Conservation (phyloP, 257 asterid genomes). For the Solanum chmielewskii region DNA sequence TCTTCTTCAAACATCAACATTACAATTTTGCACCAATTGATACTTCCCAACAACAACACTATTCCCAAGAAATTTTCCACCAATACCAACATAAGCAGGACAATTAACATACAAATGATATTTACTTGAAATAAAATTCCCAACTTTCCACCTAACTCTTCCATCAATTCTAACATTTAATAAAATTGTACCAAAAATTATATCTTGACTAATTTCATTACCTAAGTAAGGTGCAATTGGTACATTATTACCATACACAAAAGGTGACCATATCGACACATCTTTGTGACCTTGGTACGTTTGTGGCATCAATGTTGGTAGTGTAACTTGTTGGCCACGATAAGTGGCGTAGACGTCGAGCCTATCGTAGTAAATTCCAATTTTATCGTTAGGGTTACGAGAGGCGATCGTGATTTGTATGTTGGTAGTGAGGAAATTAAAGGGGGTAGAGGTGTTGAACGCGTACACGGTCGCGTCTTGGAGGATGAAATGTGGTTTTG, state of each 20-base stretch:
- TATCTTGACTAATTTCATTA: conserved; percentile 24
- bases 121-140: conserved; percentile 42
- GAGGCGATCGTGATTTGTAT: conserved; percentile 52
- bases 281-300: conserved; percentile 59
- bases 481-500: conserved; percentile 58
- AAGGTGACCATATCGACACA: conserved; percentile 51
- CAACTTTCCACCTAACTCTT: conserved; percentile 66
- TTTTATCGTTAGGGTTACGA: conserved; percentile 41
- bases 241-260: conserved; percentile 34
- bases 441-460: conserved; percentile 44
- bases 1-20: conserved; percentile 35
- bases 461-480: conserved; percentile 59
- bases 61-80: conserved; percentile 5
- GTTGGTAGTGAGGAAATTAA: conserved; percentile 32
- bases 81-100: conserved; percentile 62
- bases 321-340: conserved; percentile 54
- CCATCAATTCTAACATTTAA: conserved; percentile 41
- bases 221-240: conserved; percentile 42
- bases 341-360: conserved; percentile 46
- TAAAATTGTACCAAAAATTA: conserved; percentile 32
- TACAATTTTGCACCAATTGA: conserved; percentile 39
- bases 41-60: conserved; percentile 21
- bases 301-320: conserved; percentile 33
- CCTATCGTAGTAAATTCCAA: conserved; percentile 55
- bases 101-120: conserved; percentile 56